These are phyloP conservation scores for Cucurbita moschata DNA, from an alignment of 306 rosid species.

Conservation along the genomic window DNA sequence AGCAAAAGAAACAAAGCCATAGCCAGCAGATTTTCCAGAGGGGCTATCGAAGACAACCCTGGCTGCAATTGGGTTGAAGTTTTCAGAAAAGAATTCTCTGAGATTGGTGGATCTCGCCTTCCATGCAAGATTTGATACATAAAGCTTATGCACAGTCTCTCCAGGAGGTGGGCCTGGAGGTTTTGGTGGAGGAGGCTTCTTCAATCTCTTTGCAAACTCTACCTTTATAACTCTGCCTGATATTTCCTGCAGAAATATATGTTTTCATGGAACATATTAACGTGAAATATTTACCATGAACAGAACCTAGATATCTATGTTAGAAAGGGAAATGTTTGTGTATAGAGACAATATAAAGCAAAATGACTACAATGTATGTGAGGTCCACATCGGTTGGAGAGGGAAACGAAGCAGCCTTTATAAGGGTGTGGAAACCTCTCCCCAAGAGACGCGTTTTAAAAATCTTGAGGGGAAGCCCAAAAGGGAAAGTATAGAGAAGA, in stretches of 20 bases:
- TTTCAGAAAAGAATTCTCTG: conserved; percentile 43
- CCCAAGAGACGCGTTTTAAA: no score
- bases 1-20: conserved; percentile 68
- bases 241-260: conserved; percentile 34
- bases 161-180: conserved; percentile 27
- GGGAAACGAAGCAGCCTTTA: no score
- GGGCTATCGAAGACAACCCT: conserved; percentile 68
- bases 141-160: conserved; percentile 52
- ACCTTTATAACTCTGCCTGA: conserved; percentile 53
- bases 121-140: conserved; percentile 71
- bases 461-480: no score
- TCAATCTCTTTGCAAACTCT: conserved; percentile 54
- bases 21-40: conserved; percentile 56
- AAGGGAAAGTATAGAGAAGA: no score
- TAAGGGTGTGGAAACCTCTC: no score
- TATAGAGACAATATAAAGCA: background rate
- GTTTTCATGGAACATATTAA: background rate
- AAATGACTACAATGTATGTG: background rate
- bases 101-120: conserved; percentile 67
- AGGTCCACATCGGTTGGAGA: no score
- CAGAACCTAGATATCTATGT: background rate
- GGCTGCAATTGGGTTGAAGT: conserved; percentile 65
- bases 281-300: background rate
- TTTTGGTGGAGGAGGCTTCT: conserved; percentile 54
- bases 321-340: background rate